Conservation (phyloP, 805 yeast species). For the Nadsonia fulvescens region DNA sequence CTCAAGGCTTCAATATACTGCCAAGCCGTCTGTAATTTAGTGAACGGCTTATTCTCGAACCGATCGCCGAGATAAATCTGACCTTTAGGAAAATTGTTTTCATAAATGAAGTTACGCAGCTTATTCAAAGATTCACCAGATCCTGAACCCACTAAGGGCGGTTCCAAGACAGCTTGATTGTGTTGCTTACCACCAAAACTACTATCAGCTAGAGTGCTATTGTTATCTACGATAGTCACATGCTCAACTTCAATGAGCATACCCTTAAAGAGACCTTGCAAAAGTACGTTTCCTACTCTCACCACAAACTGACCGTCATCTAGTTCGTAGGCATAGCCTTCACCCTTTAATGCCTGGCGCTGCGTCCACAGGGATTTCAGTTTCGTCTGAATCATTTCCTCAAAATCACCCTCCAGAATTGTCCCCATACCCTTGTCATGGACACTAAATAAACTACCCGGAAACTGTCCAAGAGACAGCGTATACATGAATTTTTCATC, state of each 20-base stretch:
- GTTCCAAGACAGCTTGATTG: too few relatives aligned
- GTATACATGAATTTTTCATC: slow-evolving; percentile 17
- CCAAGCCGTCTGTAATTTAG: too few relatives aligned
- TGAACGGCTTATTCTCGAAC: too few relatives aligned
- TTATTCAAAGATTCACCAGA: too few relatives aligned
- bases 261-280: slow-evolving; percentile 60
- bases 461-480: slow-evolving; percentile 14
- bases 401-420: slow-evolving; percentile 39
- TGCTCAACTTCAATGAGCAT: slow-evolving; percentile 43
- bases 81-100: too few relatives aligned
- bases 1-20: too few relatives aligned
- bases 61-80: too few relatives aligned
- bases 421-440: slow-evolving; percentile 17
- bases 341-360: slow-evolving; percentile 54
- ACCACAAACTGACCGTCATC: slow-evolving; percentile 31
- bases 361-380: slow-evolving; percentile 51
- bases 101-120: too few relatives aligned
- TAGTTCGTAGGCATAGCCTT: slow-evolving; percentile 47
- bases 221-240: too few relatives aligned
- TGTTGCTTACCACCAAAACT: too few relatives aligned
- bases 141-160: too few relatives aligned
- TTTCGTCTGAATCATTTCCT: slow-evolving; percentile 33
- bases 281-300: slow-evolving; percentile 49
- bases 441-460: slow-evolving; percentile 15
- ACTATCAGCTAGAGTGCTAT: too few relatives aligned